Evolutionary conservation across 371 early-diverging fungal species (phyloP).

Genomic region (Polyrhizophydium stewartii): DNA sequence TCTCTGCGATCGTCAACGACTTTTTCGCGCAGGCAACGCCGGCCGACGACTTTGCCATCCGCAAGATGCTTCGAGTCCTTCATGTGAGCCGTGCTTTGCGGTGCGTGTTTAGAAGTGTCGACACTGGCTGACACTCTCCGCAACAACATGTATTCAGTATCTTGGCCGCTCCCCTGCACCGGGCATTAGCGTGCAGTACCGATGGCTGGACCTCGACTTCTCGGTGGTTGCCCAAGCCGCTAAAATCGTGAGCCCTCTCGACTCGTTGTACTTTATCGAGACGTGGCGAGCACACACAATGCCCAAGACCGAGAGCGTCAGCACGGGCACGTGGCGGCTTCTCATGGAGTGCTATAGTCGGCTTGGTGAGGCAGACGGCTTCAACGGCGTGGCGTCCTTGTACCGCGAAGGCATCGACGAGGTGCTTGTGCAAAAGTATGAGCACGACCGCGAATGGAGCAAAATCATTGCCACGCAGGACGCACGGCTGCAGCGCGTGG

Average conservation of each 20-base stretch:
- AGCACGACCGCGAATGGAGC: slow-evolving; percentile 20
- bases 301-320: not conserved
- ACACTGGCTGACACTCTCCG: not conserved
- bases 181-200: slow-evolving; percentile 2
- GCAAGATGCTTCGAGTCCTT: slow-evolving; percentile 6
- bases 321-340: not conserved
- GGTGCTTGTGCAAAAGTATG: slow-evolving; percentile 16
- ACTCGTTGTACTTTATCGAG: not conserved
- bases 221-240: slow-evolving; percentile 14
- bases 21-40: slow-evolving; percentile 6
- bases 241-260: slow-evolving; percentile 5
- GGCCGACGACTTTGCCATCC: not conserved
- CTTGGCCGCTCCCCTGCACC: not conserved
- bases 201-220: slow-evolving; percentile 29
- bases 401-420: slow-evolving; percentile 9
- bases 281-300: not conserved
- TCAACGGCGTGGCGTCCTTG: slow-evolving; percentile 29
- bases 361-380: slow-evolving; percentile 28
- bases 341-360: slow-evolving; percentile 17
- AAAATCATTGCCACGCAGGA: slow-evolving; percentile 17
- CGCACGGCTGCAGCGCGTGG: slow-evolving; percentile 14
- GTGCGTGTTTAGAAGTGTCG: too few relatives aligned
- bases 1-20: slow-evolving; percentile 5
- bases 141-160: not conserved
- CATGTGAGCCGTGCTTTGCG: slow-evolving; percentile 4